Evolutionary conservation across 805 yeast genomes (phyloP), one percentile per base, ranked within the genome.

Genomic region (Spathaspora girioi): DNA sequence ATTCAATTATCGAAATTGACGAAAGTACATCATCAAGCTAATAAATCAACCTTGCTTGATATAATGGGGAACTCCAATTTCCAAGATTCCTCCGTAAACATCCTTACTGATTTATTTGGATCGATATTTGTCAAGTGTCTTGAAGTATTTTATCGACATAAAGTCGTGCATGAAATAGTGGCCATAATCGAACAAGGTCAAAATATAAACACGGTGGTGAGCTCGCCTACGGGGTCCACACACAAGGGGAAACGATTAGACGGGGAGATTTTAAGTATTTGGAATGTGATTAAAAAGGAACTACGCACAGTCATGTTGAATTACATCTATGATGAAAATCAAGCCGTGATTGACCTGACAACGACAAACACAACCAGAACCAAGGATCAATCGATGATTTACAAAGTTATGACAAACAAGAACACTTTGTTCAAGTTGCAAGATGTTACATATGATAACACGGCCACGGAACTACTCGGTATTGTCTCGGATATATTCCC

Each of bases 101-200:
- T 89, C 0, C 68, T 91, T 31, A 82, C 84, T 56, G 90, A 89
- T 54, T 75, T 90, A 41, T 86, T 87, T 55, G 82, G 87, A 65
- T 75, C 82, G 8, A 74, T 89, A n/a, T 90, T 87, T 59, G 71
- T 81, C 27, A 84, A 82, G 62, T 66, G 82, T 48, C 67, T 85
- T 41, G 76, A 83, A 20, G 82, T 87, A 4, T 66, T 89, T 17
- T 94, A 89, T 68, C 79, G 81, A 20, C 91, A 89, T 61, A 75
- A 86, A 29, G 83, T 86, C 1, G 76, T 90, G 5, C 71, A 72
- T 53, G 91, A 84, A 54, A 78, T 87, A 12, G 73, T 79, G 6
- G 68, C 70, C 10, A 52, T 55, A 29, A 64, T 73, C 19, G 68
- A 63, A 26, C 50, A 64, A 5, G 59, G 64, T 11, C 59, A 58